Evolutionary conservation across 768 basidiomycete species (phyloP), one percentile per base, ranked within the genome.

Genomic region (Suillus sp.): DNA sequence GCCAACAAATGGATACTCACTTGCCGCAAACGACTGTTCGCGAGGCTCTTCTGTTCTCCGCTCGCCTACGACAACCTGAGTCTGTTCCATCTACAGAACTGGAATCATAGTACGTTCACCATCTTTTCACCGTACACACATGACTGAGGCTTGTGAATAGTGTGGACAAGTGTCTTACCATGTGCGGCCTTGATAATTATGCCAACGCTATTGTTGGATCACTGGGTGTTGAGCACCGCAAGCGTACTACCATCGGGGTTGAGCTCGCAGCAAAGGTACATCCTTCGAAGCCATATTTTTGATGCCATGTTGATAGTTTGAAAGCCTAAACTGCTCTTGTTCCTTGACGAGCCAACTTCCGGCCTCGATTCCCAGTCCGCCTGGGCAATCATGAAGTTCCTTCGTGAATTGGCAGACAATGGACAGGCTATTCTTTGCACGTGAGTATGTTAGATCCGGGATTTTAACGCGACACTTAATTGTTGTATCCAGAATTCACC

Each of bases 1-100:
- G 88, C 64, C 93, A 96, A 70, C 95, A 96, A 71, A 85, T 85
- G 80, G 92, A 93, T 67, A 89, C 87, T 0, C 94, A 95, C 75
- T 81, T 90, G 22, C 83, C 86, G 30, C 86, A 87, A 9, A 76
- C 86, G 2, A 95, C 92, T 8, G 92, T 95, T 16, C 84, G 91
- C 32, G 92, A 95, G 70, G 92, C 93, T 1, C 78, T 95, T 10
- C 75, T 85, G 45, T 90, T 93, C 76, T 94, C 92, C 1, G 93
- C 93, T 3, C 85, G 83, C 59, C 78, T 95, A 38, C 88, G 93
- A 38, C 93, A 94, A 71, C 91, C 91, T 0, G 71, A 80, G 1
- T 79, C 81, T 1, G 87, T 92, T 2, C 78, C 91, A 1, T 68
- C 81, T 22, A 77, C 78, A 0, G 92, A 95, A 75, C 95, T 94